Percentiles rank a stretch among this genome's conserved stretches.
Evolutionary conservation across 768 basidiomycete genomes (phyloP).

Genomic region (Rhodosporidiobolus odoratus): DNA sequence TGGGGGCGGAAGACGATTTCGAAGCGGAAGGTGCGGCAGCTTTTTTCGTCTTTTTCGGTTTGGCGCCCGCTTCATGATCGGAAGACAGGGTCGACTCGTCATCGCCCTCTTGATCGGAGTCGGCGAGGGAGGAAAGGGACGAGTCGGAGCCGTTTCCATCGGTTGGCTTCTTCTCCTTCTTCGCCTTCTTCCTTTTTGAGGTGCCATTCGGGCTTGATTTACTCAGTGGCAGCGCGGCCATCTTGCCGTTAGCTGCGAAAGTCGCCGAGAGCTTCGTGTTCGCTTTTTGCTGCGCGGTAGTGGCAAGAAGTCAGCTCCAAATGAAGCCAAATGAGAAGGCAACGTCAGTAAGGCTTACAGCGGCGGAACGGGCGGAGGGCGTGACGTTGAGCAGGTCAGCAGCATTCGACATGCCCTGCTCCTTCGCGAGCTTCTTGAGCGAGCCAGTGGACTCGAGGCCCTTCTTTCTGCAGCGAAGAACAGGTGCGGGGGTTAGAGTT

Average conservation of each 20-base stretch:
- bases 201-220: background rate
- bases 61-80: background rate
- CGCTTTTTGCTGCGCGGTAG: background rate
- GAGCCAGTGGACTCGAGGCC: slow-evolving; percentile 1
- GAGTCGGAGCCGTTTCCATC: slow-evolving; percentile 6
- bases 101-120: background rate
- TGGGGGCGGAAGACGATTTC: background rate
- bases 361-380: background rate
- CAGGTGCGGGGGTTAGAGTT: background rate
- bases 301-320: background rate
- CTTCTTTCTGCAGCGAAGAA: background rate
- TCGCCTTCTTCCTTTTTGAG: background rate
- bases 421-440: background rate
- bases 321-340: background rate
- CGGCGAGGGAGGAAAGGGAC: slow-evolving; percentile 12
- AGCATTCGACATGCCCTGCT: background rate
- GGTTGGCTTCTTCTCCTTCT: background rate
- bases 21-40: background rate
- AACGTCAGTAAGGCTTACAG: background rate
- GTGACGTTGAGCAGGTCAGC: background rate
- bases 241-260: background rate
- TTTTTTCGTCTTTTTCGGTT: background rate
- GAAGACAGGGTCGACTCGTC: background rate
- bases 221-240: background rate
- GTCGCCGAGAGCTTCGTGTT: background rate